Conservation (phyloP, 1,139 yeast genomes). For the Yamadazyma blattariae region DNA sequence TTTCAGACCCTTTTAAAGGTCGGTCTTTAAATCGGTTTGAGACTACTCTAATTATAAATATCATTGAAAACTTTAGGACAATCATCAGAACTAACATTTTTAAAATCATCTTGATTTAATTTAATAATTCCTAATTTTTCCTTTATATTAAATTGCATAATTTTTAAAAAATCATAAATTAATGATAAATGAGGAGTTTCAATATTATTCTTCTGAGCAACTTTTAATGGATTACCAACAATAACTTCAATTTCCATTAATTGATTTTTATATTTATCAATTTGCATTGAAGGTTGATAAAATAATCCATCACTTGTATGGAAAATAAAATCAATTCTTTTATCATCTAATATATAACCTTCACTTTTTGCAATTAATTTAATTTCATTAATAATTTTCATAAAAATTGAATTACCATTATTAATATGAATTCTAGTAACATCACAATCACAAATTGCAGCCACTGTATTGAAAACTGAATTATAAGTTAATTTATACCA, state of each 20-base stretch:
- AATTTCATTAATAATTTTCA: constrained; percentile 69
- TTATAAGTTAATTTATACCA: constrained; percentile 77
- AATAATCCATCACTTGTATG: constrained; percentile 62
- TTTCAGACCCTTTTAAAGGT: no score
- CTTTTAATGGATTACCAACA: constrained; percentile 65
- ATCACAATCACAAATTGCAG: constrained; percentile 51
- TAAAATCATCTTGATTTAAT: constrained; percentile 26
- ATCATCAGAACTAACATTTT: constrained; percentile 26
- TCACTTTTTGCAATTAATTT: constrained; percentile 59
- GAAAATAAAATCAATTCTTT: constrained; percentile 45
- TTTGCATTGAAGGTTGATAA: constrained; percentile 72
- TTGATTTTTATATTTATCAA: constrained; percentile 67
- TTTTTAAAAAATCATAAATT: constrained; percentile 55
- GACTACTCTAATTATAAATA: constrained; percentile 7
- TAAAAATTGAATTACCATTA: constrained; percentile 49
- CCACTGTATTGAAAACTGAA: constrained; percentile 61
- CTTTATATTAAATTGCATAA: constrained; percentile 58
- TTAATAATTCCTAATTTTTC: constrained; percentile 48
- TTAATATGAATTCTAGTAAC: constrained; percentile 57
- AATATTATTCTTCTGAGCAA: constrained; percentile 56
- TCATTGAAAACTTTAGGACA: constrained; percentile 24
- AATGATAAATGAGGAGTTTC: constrained; percentile 55
- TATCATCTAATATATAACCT: constrained; percentile 51
- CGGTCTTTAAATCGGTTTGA: no score
- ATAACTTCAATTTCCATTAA: constrained; percentile 71